These are phyloP conservation scores for Thelonectria olida DNA, from an alignment of 2,329 filamentous ascomycete genomes.

Conservation along the genomic window DNA sequence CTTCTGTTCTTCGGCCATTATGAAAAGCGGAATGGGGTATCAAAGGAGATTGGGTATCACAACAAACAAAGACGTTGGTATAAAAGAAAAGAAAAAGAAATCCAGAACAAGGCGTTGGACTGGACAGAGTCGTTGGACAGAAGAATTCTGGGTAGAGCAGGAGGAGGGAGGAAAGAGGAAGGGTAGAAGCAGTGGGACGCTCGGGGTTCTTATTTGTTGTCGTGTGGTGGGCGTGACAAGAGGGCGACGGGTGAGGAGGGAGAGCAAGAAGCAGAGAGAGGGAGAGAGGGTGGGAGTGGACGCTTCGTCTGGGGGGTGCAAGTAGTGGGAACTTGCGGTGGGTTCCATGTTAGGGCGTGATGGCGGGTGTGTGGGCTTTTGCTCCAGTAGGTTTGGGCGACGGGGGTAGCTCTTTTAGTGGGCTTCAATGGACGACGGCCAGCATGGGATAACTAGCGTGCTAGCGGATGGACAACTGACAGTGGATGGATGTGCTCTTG, in stretches of 20 bases:
- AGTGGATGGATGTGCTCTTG: not conserved
- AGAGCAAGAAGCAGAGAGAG: slow-evolving; percentile 12
- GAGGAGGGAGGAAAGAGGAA: slow-evolving; percentile 45
- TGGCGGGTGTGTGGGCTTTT: slow-evolving; percentile 19
- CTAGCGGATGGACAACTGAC: not conserved
- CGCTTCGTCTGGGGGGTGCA: not conserved
- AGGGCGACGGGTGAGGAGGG: slow-evolving; percentile 4
- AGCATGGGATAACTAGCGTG: not conserved
- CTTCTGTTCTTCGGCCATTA: slow-evolving; percentile 81
- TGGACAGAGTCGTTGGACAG: slow-evolving; percentile 41
- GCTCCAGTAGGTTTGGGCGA: slow-evolving; percentile 13
- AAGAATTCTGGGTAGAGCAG: slow-evolving; percentile 45
- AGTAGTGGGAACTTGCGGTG: not conserved
- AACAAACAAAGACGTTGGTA: slow-evolving; percentile 55
- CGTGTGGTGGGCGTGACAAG: slow-evolving; percentile 24
- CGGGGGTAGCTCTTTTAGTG: slow-evolving; percentile 12
- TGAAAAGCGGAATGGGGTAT: slow-evolving; percentile 53
- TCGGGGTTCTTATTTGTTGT: slow-evolving; percentile 54
- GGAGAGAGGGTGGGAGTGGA: slow-evolving; percentile 22
- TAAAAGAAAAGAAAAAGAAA: slow-evolving; percentile 51
- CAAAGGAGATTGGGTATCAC: slow-evolving; percentile 60
- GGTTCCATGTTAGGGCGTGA: slow-evolving; percentile 1
- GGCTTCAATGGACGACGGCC: slow-evolving; percentile 5
- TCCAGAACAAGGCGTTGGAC: slow-evolving; percentile 46
- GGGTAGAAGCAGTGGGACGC: slow-evolving; percentile 41